Evolutionary conservation across 441 rosid genomes (phyloP).

Genomic region (Erodium trifolium): DNA sequence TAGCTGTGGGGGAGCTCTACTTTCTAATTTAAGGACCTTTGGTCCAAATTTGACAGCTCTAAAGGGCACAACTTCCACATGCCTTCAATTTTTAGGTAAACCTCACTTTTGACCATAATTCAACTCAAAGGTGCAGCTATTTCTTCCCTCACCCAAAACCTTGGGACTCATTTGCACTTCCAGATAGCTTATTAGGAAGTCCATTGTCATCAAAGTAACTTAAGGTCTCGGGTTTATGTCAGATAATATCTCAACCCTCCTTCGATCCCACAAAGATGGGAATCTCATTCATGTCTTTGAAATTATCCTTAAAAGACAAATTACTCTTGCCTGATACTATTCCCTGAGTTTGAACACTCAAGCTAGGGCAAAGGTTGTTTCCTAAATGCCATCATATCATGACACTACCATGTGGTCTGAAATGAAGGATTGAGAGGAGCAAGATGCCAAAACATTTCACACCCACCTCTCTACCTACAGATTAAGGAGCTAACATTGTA

Average conservation of each 20-base stretch:
- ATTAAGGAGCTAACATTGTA: conserved; percentile 16
- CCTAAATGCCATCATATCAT: background rate
- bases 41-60: conserved; percentile 3
- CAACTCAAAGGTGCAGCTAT: background rate
- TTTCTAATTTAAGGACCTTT: conserved; percentile 12
- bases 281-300: too few relatives aligned
- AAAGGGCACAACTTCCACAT: background rate
- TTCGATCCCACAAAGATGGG: too few relatives aligned
- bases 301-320: too few relatives aligned
- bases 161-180: too few relatives aligned
- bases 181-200: too few relatives aligned
- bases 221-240: too few relatives aligned
- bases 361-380: background rate
- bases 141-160: too few relatives aligned
- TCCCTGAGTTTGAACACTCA: background rate
- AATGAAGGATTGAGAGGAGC: conserved; percentile 9
- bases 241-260: too few relatives aligned
- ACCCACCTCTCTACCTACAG: background rate
- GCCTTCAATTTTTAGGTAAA: conserved; percentile 21
- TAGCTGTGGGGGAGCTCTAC: conserved; percentile 19
- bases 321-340: background rate
- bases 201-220: too few relatives aligned
- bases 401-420: background rate
- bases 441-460: conserved; percentile 6
- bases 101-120: conserved; percentile 14